Evolutionary conservation across 164 flowering plant species (phyloP), one percentile per base, ranked within the genome.

Genomic region (Protea cynaroides): DNA sequence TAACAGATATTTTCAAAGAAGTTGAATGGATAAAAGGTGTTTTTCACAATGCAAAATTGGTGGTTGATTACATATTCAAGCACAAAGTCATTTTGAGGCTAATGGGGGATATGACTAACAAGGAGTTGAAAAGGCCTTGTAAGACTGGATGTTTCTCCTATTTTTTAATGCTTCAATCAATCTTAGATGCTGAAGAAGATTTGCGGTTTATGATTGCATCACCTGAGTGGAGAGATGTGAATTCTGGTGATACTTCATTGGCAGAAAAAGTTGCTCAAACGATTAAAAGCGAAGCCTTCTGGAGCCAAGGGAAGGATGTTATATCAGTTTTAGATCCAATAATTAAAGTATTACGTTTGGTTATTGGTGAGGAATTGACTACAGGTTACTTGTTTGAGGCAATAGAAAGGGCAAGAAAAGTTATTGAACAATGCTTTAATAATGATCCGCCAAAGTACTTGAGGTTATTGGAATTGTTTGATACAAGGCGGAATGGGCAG

Each of bases 311-410:
- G 8, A 56, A 64, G 61, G 68, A 73, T 21, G 69, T 69, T 22
- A n/a, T 73, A 57, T 46, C 19, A 64, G 65, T 60, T 59, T 46
- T 68, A 29, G 59, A 68, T 56, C 75, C 71, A 44, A 61, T 72
- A 11, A 25, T 59, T 54, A 62, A 29, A 59, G 65, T 59, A n/a
- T 49, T 73, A 38, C 52, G 40, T 55, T 46, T 73, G 22, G 71
- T 64, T 63, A 69, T 68, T n/a, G 58, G 65, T 34, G 65, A 73
- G 8, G 76, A 69, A 10, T 64, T 69, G 19, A 68, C 72, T 64
- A 56, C 65, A 34, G 72, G 76, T 23, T 73, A 64, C 44, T 65
- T 73, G 58, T 73, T 68, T 64, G 75, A 60, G 44, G 68, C 71
- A 29, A 43, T 72, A 63, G 63, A 72, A 59, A 58, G 62, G 47